A percentile compares a stretch with the other conserved stretches of the same genome.
These are phyloP conservation scores for Annulohypoxylon moriforme DNA, from an alignment of 495 filamentous ascomycete genomes.

Conservation along the genomic window DNA sequence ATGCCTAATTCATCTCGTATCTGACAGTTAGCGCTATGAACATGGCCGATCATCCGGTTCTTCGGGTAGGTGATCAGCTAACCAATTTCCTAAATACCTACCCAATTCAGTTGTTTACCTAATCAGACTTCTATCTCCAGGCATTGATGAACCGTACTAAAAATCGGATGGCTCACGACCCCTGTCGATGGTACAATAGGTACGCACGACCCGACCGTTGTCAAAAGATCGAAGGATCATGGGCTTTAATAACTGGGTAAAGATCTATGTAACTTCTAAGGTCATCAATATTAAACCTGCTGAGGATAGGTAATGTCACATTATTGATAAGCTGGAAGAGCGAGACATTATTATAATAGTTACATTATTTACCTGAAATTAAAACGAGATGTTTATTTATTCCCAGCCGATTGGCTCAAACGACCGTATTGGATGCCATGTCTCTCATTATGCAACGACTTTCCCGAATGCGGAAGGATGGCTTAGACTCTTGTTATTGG, in stretches of 20 bases:
- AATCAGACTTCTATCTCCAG: background rate
- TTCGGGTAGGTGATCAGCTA: constrained; percentile 2
- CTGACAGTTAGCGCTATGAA: background rate
- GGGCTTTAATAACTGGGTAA: constrained; percentile 4
- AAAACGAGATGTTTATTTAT: background rate
- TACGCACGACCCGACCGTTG: background rate
- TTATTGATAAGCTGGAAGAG: background rate
- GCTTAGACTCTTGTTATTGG: constrained; percentile 13
- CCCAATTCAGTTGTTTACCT: background rate
- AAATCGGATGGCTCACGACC: background rate
- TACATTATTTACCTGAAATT: background rate
- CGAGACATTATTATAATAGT: background rate
- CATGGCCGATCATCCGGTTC: background rate
- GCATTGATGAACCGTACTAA: constrained; percentile 2
- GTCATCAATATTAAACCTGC: background rate
- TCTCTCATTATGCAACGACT: background rate
- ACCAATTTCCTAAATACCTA: background rate
- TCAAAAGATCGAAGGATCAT: background rate
- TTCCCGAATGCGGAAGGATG: constrained; percentile 33
- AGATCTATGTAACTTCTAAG: background rate
- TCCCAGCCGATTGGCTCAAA: background rate
- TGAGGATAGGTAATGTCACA: background rate
- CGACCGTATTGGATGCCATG: background rate
- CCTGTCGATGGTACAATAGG: background rate
- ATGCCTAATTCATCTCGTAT: background rate